Conservation (phyloP, 2,329 filamentous ascomycete genomes). For the Hypoxylon sp. region DNA sequence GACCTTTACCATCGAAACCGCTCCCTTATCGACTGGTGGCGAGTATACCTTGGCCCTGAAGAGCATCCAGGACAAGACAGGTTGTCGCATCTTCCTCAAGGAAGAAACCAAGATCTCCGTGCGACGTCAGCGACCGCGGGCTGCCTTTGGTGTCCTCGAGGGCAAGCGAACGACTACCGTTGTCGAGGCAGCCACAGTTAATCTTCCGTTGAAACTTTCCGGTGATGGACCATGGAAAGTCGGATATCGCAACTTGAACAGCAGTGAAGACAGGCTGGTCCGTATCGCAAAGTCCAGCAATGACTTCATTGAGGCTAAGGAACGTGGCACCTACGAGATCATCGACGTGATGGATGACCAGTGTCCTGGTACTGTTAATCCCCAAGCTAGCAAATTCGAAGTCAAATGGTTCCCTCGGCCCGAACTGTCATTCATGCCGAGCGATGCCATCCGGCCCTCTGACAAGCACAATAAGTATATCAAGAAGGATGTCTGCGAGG, state of each 20-base stretch:
- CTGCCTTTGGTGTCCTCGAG: conserved; percentile 86
- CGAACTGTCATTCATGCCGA: conserved; percentile 74
- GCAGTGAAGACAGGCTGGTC: conserved; percentile 57
- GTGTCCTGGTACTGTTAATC: conserved; percentile 85
- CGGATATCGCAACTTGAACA: conserved; percentile 77
- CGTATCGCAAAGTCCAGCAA: conserved; percentile 65
- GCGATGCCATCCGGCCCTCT: conserved; percentile 66
- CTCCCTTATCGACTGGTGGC: conserved; percentile 81
- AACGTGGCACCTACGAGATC: conserved; percentile 84
- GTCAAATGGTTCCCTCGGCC: conserved; percentile 90
- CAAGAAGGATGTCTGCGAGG: conserved; percentile 91
- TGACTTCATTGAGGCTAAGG: conserved; percentile 74
- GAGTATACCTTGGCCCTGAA: conserved; percentile 90
- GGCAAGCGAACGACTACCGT: conserved; percentile 80
- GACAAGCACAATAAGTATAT: conserved; percentile 68
- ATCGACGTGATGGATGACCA: conserved; percentile 80
- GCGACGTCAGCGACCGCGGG: conserved; percentile 87
- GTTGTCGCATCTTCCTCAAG: conserved; percentile 87
- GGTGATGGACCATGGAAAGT: conserved; percentile 89
- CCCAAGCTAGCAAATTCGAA: conserved; percentile 78
- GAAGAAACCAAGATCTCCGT: conserved; percentile 89
- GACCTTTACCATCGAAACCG: conserved; percentile 79
- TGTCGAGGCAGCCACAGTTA: conserved; percentile 79
- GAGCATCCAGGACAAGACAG: conserved; percentile 86
- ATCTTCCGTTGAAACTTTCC: conserved; percentile 85